Conservation (phyloP, 1,139 yeast species). For the Taphrina communis region DNA sequence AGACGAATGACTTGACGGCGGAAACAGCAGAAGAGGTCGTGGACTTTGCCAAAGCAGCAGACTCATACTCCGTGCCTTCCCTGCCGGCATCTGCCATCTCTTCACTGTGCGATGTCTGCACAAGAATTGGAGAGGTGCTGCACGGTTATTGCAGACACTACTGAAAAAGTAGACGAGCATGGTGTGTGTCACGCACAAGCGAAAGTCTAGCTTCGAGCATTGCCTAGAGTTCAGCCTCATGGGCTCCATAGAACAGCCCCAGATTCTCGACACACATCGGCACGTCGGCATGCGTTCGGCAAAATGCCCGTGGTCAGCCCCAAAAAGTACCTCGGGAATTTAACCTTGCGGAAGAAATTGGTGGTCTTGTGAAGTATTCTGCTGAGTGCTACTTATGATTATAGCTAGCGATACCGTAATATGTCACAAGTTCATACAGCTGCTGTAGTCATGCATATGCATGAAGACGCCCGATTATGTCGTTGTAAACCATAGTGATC, state of each 20-base stretch:
- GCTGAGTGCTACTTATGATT: too few relatives aligned
- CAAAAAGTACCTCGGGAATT: background rate
- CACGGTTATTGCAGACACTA: too few relatives aligned
- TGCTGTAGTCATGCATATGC: too few relatives aligned
- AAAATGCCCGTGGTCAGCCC: background rate
- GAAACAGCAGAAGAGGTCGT: conserved; percentile 27
- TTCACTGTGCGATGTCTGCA: too few relatives aligned
- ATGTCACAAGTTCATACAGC: too few relatives aligned
- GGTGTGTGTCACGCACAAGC: background rate
- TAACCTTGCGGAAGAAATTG: too few relatives aligned
- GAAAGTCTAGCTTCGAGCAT: background rate
- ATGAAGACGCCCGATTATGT: too few relatives aligned
- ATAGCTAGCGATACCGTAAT: too few relatives aligned
- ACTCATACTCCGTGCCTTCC: conserved; percentile 27
- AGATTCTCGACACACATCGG: background rate
- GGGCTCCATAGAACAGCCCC: conserved; percentile 10
- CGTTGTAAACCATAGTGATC: too few relatives aligned
- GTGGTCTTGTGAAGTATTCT: too few relatives aligned
- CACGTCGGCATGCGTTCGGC: background rate
- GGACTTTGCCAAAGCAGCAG: conserved; percentile 1
- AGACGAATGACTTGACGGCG: conserved; percentile 69
- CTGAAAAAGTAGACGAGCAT: background rate
- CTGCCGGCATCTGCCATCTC: conserved; percentile 26
- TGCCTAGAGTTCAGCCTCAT: conserved; percentile 3
- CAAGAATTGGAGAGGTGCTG: background rate